Base-by-base conservation (phyloP, 108 stramenopile genomes). In the Chaetoceros muelleri region DNA sequence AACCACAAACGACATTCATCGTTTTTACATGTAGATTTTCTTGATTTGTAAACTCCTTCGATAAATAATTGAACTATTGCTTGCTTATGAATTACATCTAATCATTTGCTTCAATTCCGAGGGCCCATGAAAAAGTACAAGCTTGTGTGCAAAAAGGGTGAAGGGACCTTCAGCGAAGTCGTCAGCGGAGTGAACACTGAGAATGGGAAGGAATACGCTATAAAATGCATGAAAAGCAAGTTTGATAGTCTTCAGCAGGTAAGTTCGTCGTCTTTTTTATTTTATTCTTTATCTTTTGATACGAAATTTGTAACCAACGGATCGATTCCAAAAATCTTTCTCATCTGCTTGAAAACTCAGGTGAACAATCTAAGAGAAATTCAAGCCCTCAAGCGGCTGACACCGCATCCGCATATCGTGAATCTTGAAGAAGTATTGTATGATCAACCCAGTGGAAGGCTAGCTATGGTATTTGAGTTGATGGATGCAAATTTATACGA, bases 401-500 rank as follows among this genome's bases (percentile, higher is more conserved):
- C 81, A 28, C 90, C 93, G 0, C 87, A 94, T 62, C 71, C 72
- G 24, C 83, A 92, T 60, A 79, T 92, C 18, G 76, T 94, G 20
- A 75, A 77, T 19, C 69, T 92, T 21, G 81, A 90, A 51, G 90
- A 94, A 56, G 90, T 92, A 2, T 55, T 94, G 20, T 92, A 81
- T 28, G 90, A 94, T 61, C 79, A 85, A 49, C 84, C 84, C 13
- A 84, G 84, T 21, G 93, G 93, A 27, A 60, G 93, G 7, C 78
- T 92, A 8, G 93, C 93, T 17, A 61, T 94, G 3, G 90, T 92
- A 0, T 94, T 94, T 54, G 90, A 94, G 59, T 67, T 94, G 40
- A 76, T 94, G 76, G 87, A 88, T 48, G 84, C 81, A n/a, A 94
- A 94, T 45, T 57, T 93, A 0, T 92, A 92, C 59, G 90, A 94